phyloP scores from a whole-genome alignment of 1,284 basidiomycete species.

The Macrocystidia cucumis region DNA sequence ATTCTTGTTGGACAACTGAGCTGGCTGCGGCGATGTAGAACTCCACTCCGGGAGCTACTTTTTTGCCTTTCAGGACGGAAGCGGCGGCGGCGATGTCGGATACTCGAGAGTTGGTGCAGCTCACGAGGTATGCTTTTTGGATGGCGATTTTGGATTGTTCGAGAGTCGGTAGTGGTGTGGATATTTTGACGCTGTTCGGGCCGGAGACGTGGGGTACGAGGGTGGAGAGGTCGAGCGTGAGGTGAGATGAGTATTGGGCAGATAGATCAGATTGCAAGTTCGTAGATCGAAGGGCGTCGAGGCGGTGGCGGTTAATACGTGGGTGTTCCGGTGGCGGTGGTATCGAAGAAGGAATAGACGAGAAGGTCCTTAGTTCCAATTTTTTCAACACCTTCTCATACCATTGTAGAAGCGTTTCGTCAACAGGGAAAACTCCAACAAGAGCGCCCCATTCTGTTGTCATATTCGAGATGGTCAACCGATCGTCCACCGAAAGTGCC shows the following conservation, averaged over 20 bases:
- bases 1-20: slow-evolving; percentile 86
- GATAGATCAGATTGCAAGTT: slow-evolving; percentile 67
- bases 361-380: slow-evolving; percentile 77
- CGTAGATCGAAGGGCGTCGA: slow-evolving; percentile 57
- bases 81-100: slow-evolving; percentile 95
- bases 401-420: slow-evolving; percentile 80
- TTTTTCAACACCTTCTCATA: slow-evolving; percentile 78
- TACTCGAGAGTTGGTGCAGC: slow-evolving; percentile 95
- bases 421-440: slow-evolving; percentile 92
- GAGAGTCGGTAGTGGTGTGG: slow-evolving; percentile 83
- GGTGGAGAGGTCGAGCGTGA: slow-evolving; percentile 89
- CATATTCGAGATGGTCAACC: slow-evolving; percentile 96
- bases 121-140: slow-evolving; percentile 97
- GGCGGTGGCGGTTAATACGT: slow-evolving; percentile 72
- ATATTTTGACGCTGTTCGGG: slow-evolving; percentile 96
- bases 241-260: slow-evolving; percentile 83
- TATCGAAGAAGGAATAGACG: slow-evolving; percentile 39
- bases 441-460: slow-evolving; percentile 99
- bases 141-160: slow-evolving; percentile 75
- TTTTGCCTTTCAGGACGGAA: slow-evolving; percentile 78
- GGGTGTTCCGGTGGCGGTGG: slow-evolving; percentile 79
- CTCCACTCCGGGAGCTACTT: slow-evolving; percentile 86
- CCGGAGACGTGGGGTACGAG: slow-evolving; percentile 95
- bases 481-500: slow-evolving; percentile 82
- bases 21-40: slow-evolving; percentile 98